Evolutionary conservation across 169 alveolate species (phyloP).

Genomic region (Theileria luwenshuni): DNA sequence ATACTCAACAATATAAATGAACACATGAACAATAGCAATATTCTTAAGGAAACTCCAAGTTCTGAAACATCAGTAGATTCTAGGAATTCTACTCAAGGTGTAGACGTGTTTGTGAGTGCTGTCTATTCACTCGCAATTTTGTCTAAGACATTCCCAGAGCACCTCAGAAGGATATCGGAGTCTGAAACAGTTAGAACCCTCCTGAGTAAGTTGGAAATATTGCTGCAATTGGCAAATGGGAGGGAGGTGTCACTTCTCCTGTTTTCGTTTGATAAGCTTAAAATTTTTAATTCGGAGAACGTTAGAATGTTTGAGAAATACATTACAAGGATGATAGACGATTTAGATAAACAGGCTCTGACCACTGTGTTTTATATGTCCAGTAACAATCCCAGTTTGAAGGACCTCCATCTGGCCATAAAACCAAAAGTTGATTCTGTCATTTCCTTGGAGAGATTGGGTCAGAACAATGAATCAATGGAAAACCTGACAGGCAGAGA

Average conservation of each 20-base stretch:
- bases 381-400: slow-evolving; percentile 14
- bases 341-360: slow-evolving; percentile 27
- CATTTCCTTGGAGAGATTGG: neutral
- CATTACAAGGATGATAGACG: neutral
- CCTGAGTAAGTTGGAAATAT: neutral
- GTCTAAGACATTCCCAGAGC: slow-evolving; percentile 29
- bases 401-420: slow-evolving; percentile 3
- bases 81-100: neutral
- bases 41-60: neutral
- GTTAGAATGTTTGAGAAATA: neutral
- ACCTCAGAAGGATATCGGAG: slow-evolving; percentile 13
- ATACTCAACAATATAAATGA: slow-evolving; percentile 28
- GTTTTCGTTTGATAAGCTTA: slow-evolving; percentile 49
- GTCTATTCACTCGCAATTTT: slow-evolving; percentile 53
- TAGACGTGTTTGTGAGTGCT: slow-evolving; percentile 32
- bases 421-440: slow-evolving; percentile 12
- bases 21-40: neutral
- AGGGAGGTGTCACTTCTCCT: slow-evolving; percentile 55
- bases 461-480: no score
- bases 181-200: slow-evolving; percentile 24
- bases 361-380: slow-evolving; percentile 49
- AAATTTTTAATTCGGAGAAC: neutral
- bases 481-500: slow-evolving; percentile 35
- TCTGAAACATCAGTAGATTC: neutral
- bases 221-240: slow-evolving; percentile 10